phyloP scores from a whole-genome alignment of 352 stramenopile species.

The Pythium dissimile region DNA sequence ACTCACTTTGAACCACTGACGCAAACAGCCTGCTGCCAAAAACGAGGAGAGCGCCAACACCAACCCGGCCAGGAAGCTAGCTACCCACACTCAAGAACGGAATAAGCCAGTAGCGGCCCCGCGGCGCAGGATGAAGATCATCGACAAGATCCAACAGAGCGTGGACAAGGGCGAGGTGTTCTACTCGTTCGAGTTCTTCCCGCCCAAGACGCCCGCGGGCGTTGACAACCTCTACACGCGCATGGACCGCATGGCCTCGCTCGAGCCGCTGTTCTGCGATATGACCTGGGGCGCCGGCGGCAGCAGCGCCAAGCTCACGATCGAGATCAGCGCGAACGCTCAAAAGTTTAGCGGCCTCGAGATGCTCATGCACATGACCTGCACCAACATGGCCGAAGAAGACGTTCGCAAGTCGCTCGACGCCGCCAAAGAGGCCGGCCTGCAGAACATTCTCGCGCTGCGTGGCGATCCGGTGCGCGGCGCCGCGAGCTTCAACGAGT shows the following conservation, averaged over 20 bases:
- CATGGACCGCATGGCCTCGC: constrained; percentile 94
- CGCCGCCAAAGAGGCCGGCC: constrained; percentile 89
- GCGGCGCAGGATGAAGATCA: constrained; percentile 88
- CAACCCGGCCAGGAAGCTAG: too few species aligned
- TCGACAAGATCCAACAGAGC: constrained; percentile 71
- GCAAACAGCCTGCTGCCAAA: constrained; percentile 7
- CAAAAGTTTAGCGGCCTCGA: constrained; percentile 91
- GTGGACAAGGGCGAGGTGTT: constrained; percentile 75
- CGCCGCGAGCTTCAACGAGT: constrained; percentile 85
- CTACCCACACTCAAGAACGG: too few species aligned
- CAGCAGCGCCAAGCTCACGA: constrained; percentile 93
- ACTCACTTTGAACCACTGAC: constrained; percentile 26
- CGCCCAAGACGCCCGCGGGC: constrained; percentile 94
- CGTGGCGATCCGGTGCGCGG: constrained; percentile 94
- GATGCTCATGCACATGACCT: constrained; percentile 96
- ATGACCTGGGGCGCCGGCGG: constrained; percentile 99
- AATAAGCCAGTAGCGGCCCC: too few species aligned
- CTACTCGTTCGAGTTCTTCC: constrained; percentile 99
- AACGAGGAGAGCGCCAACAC: too few species aligned
- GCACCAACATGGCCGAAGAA: constrained; percentile 97
- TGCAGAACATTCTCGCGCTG: constrained; percentile 98
- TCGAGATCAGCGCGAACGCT: constrained; percentile 92
- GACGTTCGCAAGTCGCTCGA: constrained; percentile 93
- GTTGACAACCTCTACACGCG: constrained; percentile 97
- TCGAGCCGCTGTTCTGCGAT: constrained; percentile 97